These are phyloP conservation scores for Trichosporon inkin DNA, from an alignment of 1,284 basidiomycete genomes.

Conservation along the genomic window DNA sequence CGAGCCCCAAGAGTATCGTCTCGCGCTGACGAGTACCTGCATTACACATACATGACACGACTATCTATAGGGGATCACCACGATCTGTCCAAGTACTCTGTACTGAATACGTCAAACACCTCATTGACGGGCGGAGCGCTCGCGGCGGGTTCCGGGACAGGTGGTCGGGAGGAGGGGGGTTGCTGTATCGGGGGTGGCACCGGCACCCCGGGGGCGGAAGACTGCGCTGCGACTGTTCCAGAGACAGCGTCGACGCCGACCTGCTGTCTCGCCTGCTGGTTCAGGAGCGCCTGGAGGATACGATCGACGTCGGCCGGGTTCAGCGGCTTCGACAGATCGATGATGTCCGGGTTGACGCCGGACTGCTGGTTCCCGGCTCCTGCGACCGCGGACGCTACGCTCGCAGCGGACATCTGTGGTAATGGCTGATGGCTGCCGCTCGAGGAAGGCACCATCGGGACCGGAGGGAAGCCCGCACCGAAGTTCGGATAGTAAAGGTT, in stretches of 20 bases:
- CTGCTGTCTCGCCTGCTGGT: constrained; percentile 26
- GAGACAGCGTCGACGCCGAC: neutral
- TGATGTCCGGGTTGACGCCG: constrained; percentile 32
- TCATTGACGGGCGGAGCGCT: constrained; percentile 6
- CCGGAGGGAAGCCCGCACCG: neutral
- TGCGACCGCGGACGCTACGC: neutral
- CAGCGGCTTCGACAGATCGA: constrained; percentile 47
- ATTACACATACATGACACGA: constrained; percentile 3
- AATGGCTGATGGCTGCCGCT: constrained; percentile 2
- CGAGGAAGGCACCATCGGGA: neutral
- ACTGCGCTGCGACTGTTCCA: neutral
- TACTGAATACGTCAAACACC: constrained; percentile 16
- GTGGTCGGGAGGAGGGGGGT: neutral
- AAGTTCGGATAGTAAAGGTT: constrained; percentile 6
- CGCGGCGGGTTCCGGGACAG: neutral
- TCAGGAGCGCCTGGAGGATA: constrained; percentile 40
- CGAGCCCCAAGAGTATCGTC: too few relatives aligned
- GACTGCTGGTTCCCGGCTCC: neutral
- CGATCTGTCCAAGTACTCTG: neutral
- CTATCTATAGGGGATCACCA: neutral
- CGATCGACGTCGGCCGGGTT: constrained; percentile 39
- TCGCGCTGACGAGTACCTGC: too few relatives aligned
- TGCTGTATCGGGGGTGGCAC: constrained; percentile 3
- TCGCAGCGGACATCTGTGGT: neutral
- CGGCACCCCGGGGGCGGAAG: neutral